These are phyloP conservation scores for Akanthomyces lecanii DNA, from an alignment of 2,329 filamentous ascomycete species.

Conservation along the genomic window DNA sequence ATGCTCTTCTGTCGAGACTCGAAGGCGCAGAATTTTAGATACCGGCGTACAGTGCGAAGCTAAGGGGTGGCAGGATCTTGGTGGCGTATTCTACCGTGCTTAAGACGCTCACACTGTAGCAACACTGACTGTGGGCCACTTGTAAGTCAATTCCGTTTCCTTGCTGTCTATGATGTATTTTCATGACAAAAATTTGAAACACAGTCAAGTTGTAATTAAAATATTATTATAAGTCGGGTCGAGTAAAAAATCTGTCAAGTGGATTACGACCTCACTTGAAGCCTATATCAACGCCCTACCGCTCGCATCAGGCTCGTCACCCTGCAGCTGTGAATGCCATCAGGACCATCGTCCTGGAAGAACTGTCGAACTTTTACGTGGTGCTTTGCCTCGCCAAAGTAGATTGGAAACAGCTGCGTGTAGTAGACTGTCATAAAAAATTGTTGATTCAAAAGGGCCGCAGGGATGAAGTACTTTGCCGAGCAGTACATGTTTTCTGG, in stretches of 20 bases:
- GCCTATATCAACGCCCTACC: not conserved
- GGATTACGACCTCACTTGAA: not conserved
- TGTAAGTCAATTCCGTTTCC: not conserved
- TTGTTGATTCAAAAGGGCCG: conserved; percentile 9
- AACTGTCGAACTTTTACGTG: conserved; percentile 8
- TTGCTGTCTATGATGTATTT: not conserved
- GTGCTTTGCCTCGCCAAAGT: not conserved
- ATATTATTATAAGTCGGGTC: not conserved
- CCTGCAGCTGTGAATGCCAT: conserved; percentile 2
- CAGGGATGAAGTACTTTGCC: not conserved
- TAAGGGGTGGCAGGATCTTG: not conserved
- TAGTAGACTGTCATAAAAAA: conserved; percentile 12
- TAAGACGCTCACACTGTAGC: not conserved
- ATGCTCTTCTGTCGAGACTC: not conserved
- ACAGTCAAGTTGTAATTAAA: not conserved
- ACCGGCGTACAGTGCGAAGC: conserved; percentile 10
- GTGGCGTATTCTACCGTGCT: not conserved
- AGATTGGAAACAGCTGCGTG: conserved; percentile 4
- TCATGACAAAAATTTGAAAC: not conserved
- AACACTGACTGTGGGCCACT: not conserved
- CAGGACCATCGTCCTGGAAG: conserved; percentile 2
- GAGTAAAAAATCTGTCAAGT: not conserved
- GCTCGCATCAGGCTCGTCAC: not conserved
- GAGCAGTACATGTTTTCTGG: not conserved
- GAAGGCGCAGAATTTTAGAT: conserved; percentile 12